Evolutionary conservation across 441 rosid genomes (phyloP).

Genomic region (Bruguiera hainesii): DNA sequence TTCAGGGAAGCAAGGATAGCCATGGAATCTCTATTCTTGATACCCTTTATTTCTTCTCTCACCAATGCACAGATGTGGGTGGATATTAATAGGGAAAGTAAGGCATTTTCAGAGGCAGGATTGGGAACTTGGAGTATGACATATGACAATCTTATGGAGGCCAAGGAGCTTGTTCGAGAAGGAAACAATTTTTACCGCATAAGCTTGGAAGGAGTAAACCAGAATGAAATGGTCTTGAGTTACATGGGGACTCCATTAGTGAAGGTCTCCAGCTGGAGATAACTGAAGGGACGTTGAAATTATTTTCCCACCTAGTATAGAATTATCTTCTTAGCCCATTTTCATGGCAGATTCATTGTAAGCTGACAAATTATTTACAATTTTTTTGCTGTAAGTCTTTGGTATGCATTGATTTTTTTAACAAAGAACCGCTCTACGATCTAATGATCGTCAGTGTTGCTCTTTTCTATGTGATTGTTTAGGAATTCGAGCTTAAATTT

Average conservation of each 20-base stretch:
- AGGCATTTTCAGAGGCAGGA: constrained; percentile 13
- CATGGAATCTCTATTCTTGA: constrained; percentile 34
- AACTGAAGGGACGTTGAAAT: not conserved
- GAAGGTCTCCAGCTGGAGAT: constrained; percentile 34
- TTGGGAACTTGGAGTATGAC: constrained; percentile 23
- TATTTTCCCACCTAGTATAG: not conserved
- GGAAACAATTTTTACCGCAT: constrained; percentile 22
- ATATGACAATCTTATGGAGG: constrained; percentile 24
- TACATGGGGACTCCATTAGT: constrained; percentile 31
- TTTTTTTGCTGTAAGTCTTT: too few species aligned
- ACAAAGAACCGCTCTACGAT: too few species aligned
- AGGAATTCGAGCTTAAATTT: too few species aligned
- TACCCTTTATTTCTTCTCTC: constrained; percentile 28
- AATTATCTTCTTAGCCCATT: not conserved
- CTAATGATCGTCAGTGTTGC: too few species aligned
- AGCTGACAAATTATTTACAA: too few species aligned
- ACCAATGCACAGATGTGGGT: constrained; percentile 19
- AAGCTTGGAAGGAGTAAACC: constrained; percentile 21
- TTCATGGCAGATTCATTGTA: not conserved
- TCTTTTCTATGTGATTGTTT: too few species aligned
- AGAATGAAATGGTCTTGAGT: constrained; percentile 30
- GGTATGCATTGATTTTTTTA: too few species aligned
- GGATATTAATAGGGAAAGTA: constrained; percentile 9
- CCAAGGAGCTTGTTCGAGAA: constrained; percentile 32
- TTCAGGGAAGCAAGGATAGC: constrained; percentile 38